Percentiles rank a stretch among this genome's conserved stretches.
These are phyloP conservation scores for Pulveroboletus frians DNA, from an alignment of 768 basidiomycete species.

Conservation along the genomic window DNA sequence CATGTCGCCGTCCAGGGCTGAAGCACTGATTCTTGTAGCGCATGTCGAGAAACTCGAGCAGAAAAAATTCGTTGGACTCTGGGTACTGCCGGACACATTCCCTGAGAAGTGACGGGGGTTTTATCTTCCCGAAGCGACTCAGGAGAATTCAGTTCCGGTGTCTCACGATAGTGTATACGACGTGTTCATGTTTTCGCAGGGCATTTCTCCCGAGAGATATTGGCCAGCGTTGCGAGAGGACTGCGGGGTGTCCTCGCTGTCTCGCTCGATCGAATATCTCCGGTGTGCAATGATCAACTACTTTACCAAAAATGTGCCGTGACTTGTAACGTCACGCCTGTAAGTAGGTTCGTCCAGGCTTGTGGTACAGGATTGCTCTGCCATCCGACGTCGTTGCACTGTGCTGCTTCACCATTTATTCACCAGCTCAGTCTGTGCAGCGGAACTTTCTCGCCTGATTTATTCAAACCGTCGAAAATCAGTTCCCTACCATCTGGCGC, in stretches of 20 bases:
- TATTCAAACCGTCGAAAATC: conserved; percentile 12
- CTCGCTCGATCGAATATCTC: conserved; percentile 11
- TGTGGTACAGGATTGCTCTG: conserved; percentile 26
- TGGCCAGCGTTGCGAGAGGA: background rate
- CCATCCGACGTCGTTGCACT: conserved; percentile 18
- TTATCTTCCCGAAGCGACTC: background rate
- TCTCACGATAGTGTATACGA: background rate
- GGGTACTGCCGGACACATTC: background rate
- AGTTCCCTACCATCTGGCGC: background rate
- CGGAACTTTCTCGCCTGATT: conserved; percentile 8
- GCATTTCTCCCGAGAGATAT: background rate
- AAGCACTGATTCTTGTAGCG: background rate
- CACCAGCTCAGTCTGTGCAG: conserved; percentile 1
- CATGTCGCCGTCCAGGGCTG: background rate
- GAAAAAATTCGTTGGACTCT: background rate
- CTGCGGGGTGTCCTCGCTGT: background rate
- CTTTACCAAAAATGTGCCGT: conserved; percentile 29
- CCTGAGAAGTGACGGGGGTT: background rate
- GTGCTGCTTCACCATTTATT: conserved; percentile 7
- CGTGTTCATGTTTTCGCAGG: background rate
- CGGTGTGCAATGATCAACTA: conserved; percentile 30
- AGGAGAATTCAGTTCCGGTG: background rate
- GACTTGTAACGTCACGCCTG: conserved; percentile 34
- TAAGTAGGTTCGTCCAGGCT: conserved; percentile 34
- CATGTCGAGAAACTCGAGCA: background rate